Base-by-base conservation (phyloP, 768 basidiomycete genomes). In the Melanogaster broomeanus region DNA sequence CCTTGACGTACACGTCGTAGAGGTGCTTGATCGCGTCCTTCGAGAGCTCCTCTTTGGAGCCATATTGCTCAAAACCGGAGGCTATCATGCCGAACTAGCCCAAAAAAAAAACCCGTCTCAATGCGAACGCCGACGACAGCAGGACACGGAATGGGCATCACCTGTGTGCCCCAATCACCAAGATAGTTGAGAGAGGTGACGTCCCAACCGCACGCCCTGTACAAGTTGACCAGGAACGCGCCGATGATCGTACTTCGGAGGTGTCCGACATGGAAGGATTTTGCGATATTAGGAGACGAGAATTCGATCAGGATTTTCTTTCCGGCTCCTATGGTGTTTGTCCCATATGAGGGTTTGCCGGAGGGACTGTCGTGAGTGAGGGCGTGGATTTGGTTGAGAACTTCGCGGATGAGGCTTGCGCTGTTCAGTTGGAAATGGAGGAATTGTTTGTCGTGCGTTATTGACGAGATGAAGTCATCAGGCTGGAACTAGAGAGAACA, bases 161-260 rank as follows among this genome's bases (percentile, higher is more conserved):
- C 94, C 80, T 98, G 96, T 37, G 94, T 98, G 21, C 96, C 96
- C 96, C 95, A 98, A 65, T 98, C 96, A 2, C 96, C 96, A 15
- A 98, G 81, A 67, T 99, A 99, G 68, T 99, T 99, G 71, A 98
- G 75, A 2, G 88, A 80, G 33, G 82, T 70, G n/a, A 95, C 93
- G 7, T 93, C 82, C 94, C 93, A 98, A 15, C 96, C 95, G 61
- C 88, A 92, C 7, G 91, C 81, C 64, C 85, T 87, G 77, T 98
- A 96, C 37, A 98, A 61, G 71, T 98, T 98, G 10, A 82, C 77
- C 52, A 98, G 71, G 75, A 97, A 97, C 0, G 91, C 88, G n/a
- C 96, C 96, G 64, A 98, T 96, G 68, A 99, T 99, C n/a, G 96
- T 99, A 48, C 92, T 94, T 34, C 96, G 82, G 53, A 98, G 73